Evolutionary conservation across 2,329 filamentous ascomycete genomes (phyloP).

Genomic region (Penicillium decumbens): DNA sequence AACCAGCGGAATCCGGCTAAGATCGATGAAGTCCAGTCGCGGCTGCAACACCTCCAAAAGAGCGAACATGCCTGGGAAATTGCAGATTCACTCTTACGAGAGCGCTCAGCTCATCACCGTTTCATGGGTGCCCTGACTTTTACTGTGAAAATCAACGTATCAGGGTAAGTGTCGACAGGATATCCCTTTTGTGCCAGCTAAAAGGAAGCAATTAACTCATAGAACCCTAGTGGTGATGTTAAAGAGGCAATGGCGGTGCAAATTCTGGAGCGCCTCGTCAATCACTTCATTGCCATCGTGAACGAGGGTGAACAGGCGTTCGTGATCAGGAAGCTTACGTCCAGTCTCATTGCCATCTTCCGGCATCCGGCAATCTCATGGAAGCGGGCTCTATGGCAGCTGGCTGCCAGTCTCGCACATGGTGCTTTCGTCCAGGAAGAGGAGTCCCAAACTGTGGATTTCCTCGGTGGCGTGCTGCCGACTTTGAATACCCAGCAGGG

Average conservation of each 20-base stretch:
- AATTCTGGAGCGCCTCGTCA: constrained; percentile 41
- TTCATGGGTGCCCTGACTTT: constrained; percentile 93
- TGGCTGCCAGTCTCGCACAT: constrained; percentile 38
- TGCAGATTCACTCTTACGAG: constrained; percentile 67
- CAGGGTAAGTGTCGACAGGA: constrained; percentile 55
- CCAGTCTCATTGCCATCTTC: constrained; percentile 44
- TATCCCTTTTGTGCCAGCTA: not conserved
- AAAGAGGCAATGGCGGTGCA: constrained; percentile 31
- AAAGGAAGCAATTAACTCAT: not conserved
- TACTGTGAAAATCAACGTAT: constrained; percentile 90
- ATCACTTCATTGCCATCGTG: constrained; percentile 41
- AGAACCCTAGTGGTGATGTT: constrained; percentile 33
- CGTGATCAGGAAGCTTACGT: constrained; percentile 46
- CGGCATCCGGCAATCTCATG: constrained; percentile 38
- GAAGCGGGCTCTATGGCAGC: constrained; percentile 34
- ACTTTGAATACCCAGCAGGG: constrained; percentile 35
- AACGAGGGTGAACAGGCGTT: constrained; percentile 36
- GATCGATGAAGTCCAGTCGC: constrained; percentile 60
- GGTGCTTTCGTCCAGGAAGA: constrained; percentile 36
- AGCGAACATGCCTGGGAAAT: constrained; percentile 80
- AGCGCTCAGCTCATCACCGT: constrained; percentile 65
- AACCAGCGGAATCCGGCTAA: constrained; percentile 43
- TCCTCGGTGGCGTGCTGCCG: constrained; percentile 33
- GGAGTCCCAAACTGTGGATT: constrained; percentile 27
- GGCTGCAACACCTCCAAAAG: constrained; percentile 72